A percentile compares a stretch with the other conserved stretches of the same genome.
These are phyloP conservation scores for Ulmus americana DNA, from an alignment of 331 rosid genomes.

Conservation along the genomic window DNA sequence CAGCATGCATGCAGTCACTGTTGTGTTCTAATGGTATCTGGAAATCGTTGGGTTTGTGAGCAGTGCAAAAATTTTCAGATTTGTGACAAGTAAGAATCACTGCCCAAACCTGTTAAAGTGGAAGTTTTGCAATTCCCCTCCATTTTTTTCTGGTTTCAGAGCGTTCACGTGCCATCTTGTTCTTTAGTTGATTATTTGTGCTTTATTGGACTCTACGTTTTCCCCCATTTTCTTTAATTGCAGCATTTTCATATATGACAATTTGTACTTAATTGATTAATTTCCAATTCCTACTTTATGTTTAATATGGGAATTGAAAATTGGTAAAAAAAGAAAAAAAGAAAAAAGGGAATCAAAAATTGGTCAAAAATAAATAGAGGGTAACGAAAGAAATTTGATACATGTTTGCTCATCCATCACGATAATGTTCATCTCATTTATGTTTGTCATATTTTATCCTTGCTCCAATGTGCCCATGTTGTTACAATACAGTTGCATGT, in stretches of 20 bases:
- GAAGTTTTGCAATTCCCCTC: no score
- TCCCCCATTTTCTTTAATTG: background rate
- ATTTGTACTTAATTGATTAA: background rate
- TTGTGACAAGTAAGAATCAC: conserved; percentile 72
- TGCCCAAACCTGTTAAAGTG: background rate
- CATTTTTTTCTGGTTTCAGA: no score
- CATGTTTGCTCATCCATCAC: no score
- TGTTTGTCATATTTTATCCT: background rate
- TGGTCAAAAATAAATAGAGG: no score
- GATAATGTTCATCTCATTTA: background rate
- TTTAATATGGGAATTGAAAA: background rate
- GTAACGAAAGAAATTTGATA: no score
- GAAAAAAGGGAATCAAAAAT: no score
- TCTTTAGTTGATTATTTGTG: background rate
- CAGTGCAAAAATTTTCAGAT: conserved; percentile 90
- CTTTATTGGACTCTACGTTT: no score
- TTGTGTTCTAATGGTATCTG: conserved; percentile 81
- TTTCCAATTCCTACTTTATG: background rate
- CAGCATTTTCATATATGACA: background rate
- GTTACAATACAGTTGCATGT: background rate
- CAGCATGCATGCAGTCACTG: conserved; percentile 81
- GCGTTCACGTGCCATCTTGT: no score
- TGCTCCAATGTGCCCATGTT: background rate
- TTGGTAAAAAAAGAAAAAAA: background rate
- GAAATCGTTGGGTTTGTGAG: conserved; percentile 79